Percentiles rank a stretch among this genome's conserved stretches.
Evolutionary conservation across 1,284 basidiomycete genomes (phyloP).

Genomic region (Microbotryum silenes-acaulis): DNA sequence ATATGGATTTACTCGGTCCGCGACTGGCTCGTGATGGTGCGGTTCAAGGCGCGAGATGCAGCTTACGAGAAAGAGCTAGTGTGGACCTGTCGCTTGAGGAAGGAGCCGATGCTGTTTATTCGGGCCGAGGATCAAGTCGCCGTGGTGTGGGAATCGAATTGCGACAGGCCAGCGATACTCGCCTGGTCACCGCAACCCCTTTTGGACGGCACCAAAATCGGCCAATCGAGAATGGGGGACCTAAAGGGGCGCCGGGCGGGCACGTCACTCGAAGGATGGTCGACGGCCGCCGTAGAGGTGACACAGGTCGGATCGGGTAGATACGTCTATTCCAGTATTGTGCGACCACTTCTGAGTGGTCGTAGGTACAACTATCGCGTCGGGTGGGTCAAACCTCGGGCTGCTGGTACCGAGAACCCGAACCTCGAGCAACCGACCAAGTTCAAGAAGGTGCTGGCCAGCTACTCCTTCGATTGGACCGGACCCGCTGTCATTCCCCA

Average conservation of each 20-base stretch:
- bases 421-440: conserved; percentile 2
- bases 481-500: not conserved
- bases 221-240: conserved; percentile 2
- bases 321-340: conserved; percentile 26
- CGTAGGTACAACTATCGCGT: not conserved
- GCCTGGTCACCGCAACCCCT: too few relatives aligned
- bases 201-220: not conserved
- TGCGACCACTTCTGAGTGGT: not conserved
- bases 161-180: not conserved
- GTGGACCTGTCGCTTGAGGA: conserved; percentile 24
- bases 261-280: not conserved
- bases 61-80: conserved; percentile 21
- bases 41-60: conserved; percentile 29
- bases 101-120: conserved; percentile 33
- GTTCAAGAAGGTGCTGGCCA: conserved; percentile 11
- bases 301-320: not conserved
- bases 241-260: not conserved
- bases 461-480: conserved; percentile 22
- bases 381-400: not conserved
- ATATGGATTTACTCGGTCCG: not conserved
- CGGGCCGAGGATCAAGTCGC: conserved; percentile 20
- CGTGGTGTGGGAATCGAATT: conserved; percentile 34
- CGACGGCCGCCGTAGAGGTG: not conserved
- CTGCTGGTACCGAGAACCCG: not conserved
- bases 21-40: conserved; percentile 14